A percentile compares a stretch with the other conserved stretches of the same genome.
Evolutionary conservation across 768 basidiomycete species (phyloP).

Genomic region (Lactarius hengduanensis): DNA sequence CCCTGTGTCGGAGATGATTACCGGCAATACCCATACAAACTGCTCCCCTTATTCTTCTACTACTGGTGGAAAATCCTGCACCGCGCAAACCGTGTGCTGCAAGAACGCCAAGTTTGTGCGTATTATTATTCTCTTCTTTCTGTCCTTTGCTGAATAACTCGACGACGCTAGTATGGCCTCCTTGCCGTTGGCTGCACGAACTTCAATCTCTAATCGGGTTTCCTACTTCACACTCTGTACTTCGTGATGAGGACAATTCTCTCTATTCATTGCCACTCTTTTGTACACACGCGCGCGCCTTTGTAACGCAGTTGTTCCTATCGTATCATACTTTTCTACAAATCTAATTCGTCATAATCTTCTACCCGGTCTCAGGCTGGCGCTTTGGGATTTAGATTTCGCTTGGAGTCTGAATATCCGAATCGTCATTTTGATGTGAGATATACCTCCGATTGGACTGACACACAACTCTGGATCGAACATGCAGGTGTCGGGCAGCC

Average conservation of each 20-base stretch:
- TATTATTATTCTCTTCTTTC: neutral
- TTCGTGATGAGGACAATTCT: constrained; percentile 10
- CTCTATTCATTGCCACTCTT: constrained; percentile 21
- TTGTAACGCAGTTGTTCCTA: constrained; percentile 2
- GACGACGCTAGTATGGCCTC: neutral
- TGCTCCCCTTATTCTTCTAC: too few species aligned
- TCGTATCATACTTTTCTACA: neutral
- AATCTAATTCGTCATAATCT: constrained; percentile 4
- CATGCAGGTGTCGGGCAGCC: too few species aligned
- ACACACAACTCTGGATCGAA: too few species aligned
- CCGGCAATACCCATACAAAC: too few species aligned
- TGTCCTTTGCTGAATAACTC: neutral
- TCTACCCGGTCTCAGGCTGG: neutral
- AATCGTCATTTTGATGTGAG: too few species aligned
- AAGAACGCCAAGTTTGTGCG: neutral
- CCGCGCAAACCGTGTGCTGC: neutral
- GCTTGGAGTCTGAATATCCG: neutral
- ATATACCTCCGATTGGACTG: too few species aligned
- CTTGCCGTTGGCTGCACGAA: neutral
- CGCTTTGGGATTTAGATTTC: neutral
- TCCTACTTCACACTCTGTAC: neutral
- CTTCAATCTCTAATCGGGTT: neutral
- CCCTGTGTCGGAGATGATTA: too few species aligned
- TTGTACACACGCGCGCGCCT: neutral
- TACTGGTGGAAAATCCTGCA: too few species aligned